phyloP scores from a whole-genome alignment of 23 red algal species.

The Agarophyton chilense region DNA sequence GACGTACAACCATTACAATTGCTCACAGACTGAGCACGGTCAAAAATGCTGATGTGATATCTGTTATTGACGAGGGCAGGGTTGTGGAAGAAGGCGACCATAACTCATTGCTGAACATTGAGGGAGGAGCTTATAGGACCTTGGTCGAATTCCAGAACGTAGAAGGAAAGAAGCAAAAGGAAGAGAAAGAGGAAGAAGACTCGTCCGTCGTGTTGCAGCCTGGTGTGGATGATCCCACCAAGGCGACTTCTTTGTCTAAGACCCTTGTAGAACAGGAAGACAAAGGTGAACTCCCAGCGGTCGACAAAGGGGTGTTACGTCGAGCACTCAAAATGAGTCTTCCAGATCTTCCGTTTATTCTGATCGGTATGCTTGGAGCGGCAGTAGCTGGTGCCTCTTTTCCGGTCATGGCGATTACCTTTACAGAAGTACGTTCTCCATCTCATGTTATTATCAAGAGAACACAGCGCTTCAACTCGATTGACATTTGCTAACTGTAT shows the following conservation, averaged over 20 bases:
- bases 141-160: slow-evolving; percentile 80
- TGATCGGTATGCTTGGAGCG: slow-evolving; percentile 60
- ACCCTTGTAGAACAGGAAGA: slow-evolving; percentile 34
- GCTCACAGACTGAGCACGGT: slow-evolving; percentile 93
- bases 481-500: not conserved
- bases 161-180: slow-evolving; percentile 38
- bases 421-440: slow-evolving; percentile 51
- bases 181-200: slow-evolving; percentile 1
- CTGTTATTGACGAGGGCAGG: slow-evolving; percentile 77
- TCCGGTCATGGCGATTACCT: slow-evolving; percentile 52
- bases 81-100: slow-evolving; percentile 83
- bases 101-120: slow-evolving; percentile 48
- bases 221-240: not conserved
- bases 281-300: slow-evolving; percentile 24
- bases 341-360: slow-evolving; percentile 61
- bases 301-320: slow-evolving; percentile 46
- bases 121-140: slow-evolving; percentile 60
- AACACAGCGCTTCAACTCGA: not conserved
- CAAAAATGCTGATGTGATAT: slow-evolving; percentile 85
- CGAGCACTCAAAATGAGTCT: slow-evolving; percentile 65
- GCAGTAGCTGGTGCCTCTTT: slow-evolving; percentile 62
- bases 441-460: not conserved
- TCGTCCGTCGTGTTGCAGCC: not conserved
- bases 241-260: slow-evolving; percentile 17
- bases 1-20: slow-evolving; percentile 84